Evolutionary conservation across 345 rosid species (phyloP).

Genomic region (Corchorus olitorius): DNA sequence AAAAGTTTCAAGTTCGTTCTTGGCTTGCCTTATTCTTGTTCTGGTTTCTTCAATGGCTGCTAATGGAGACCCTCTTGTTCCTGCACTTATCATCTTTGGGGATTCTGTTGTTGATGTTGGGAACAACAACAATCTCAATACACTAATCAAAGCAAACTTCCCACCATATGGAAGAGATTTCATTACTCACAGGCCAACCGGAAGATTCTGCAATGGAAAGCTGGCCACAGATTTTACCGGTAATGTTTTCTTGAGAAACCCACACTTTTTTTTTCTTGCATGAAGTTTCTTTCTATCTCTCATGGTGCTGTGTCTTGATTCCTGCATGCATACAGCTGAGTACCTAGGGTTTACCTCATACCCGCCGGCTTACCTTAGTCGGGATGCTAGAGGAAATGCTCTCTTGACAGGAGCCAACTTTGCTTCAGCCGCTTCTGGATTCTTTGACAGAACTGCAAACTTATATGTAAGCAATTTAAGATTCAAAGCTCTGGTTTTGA

Average conservation of each 20-base stretch:
- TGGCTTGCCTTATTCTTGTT: constrained; percentile 30
- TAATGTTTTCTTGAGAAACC: constrained; percentile 24
- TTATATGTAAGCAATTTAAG: constrained; percentile 48
- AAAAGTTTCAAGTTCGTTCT: constrained; percentile 23
- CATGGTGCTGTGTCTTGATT: constrained; percentile 14
- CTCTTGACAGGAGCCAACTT: constrained; percentile 81
- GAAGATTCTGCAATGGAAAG: constrained; percentile 92
- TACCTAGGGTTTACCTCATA: constrained; percentile 76
- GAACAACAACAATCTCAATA: constrained; percentile 73
- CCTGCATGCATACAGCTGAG: constrained; percentile 57
- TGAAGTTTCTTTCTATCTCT: neutral
- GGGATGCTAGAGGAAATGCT: constrained; percentile 53
- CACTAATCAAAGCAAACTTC: constrained; percentile 73
- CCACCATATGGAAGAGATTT: constrained; percentile 96
- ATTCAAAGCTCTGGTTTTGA: neutral
- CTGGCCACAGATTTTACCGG: constrained; percentile 82
- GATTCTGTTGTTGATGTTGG: constrained; percentile 92
- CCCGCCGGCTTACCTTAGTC: constrained; percentile 81
- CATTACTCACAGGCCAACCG: constrained; percentile 64
- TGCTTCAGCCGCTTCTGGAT: constrained; percentile 90
- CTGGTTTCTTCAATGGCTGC: constrained; percentile 30
- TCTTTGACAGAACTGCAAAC: constrained; percentile 63
- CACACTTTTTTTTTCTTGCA: neutral
- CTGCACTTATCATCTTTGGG: constrained; percentile 81
- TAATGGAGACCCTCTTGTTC: constrained; percentile 68